Evolutionary conservation across 352 stramenopile species (phyloP).

Genomic region (Saprolegnia parasitica): DNA sequence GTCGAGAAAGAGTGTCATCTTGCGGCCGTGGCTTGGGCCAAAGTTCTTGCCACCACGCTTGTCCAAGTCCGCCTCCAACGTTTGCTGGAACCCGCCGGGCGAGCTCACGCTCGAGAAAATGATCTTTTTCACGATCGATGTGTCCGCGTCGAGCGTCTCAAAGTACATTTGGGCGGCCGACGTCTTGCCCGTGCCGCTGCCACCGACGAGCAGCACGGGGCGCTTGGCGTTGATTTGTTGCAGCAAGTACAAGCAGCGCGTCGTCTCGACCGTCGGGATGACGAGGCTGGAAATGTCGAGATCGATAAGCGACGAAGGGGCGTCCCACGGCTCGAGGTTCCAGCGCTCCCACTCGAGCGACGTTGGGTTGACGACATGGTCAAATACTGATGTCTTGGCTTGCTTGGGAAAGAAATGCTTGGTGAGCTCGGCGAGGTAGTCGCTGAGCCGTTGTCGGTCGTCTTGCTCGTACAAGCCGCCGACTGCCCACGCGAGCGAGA

Average conservation of each 20-base stretch:
- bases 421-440: slow-evolving; percentile 47
- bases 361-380: slow-evolving; percentile 85
- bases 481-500: slow-evolving; percentile 76
- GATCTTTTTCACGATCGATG: slow-evolving; percentile 70
- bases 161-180: slow-evolving; percentile 76
- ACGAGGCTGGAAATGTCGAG: slow-evolving; percentile 80
- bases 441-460: slow-evolving; percentile 65
- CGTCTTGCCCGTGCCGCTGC: slow-evolving; percentile 84
- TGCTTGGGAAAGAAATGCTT: slow-evolving; percentile 34
- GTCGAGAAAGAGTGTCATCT: slow-evolving; percentile 76
- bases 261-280: slow-evolving; percentile 83
- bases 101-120: slow-evolving; percentile 85
- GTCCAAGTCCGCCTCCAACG: slow-evolving; percentile 67
- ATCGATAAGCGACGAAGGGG: slow-evolving; percentile 30
- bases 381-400: slow-evolving; percentile 80
- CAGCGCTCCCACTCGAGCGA: slow-evolving; percentile 90
- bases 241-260: slow-evolving; percentile 64
- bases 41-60: slow-evolving; percentile 79
- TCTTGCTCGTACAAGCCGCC: slow-evolving; percentile 80
- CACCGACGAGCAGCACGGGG: slow-evolving; percentile 79
- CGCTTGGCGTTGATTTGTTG: slow-evolving; percentile 49
- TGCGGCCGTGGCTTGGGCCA: slow-evolving; percentile 58
- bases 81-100: slow-evolving; percentile 71
- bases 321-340: slow-evolving; percentile 42
- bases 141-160: slow-evolving; percentile 34